phyloP scores from a whole-genome alignment of 2,329 filamentous ascomycete species.

The Clarireedia monteithiana region DNA sequence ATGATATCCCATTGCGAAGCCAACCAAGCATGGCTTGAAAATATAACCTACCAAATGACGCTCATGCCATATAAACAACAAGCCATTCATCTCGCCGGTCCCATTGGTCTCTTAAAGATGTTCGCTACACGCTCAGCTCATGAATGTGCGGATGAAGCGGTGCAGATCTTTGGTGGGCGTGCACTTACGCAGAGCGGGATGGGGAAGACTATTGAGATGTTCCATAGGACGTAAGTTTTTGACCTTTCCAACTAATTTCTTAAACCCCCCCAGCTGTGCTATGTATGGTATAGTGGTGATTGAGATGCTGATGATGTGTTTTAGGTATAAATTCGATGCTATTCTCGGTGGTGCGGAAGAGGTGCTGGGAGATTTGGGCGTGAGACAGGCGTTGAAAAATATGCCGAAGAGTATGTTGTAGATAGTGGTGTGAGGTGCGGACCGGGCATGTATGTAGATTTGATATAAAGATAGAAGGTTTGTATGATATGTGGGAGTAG shows the following conservation, averaged over 20 bases:
- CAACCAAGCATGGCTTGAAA: constrained; percentile 81
- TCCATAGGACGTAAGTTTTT: constrained; percentile 52
- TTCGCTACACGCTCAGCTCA: constrained; percentile 69
- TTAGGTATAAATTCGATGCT: constrained; percentile 58
- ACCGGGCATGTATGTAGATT: too few species aligned
- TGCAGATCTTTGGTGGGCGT: constrained; percentile 80
- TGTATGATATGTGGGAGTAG: too few species aligned
- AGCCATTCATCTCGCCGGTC: constrained; percentile 65
- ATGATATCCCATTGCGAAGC: constrained; percentile 79
- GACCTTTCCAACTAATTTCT: constrained; percentile 28
- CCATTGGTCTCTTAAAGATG: constrained; percentile 77
- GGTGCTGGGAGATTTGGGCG: constrained; percentile 71
- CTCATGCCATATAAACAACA: constrained; percentile 76
- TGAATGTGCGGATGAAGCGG: constrained; percentile 75
- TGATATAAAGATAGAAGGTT: too few species aligned
- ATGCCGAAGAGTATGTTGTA: constrained; percentile 83
- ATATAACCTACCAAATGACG: constrained; percentile 81
- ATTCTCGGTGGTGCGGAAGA: constrained; percentile 78
- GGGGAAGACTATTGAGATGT: constrained; percentile 77
- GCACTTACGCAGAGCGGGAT: constrained; percentile 76
- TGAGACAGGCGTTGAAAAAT: constrained; percentile 73
- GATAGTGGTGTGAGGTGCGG: not conserved
- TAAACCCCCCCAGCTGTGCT: not conserved
- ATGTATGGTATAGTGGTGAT: too few species aligned
- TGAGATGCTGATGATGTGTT: not conserved